A percentile compares a stretch with the other conserved stretches of the same genome.
phyloP scores from a whole-genome alignment of 1,284 basidiomycete species.

The Mycena sp. region DNA sequence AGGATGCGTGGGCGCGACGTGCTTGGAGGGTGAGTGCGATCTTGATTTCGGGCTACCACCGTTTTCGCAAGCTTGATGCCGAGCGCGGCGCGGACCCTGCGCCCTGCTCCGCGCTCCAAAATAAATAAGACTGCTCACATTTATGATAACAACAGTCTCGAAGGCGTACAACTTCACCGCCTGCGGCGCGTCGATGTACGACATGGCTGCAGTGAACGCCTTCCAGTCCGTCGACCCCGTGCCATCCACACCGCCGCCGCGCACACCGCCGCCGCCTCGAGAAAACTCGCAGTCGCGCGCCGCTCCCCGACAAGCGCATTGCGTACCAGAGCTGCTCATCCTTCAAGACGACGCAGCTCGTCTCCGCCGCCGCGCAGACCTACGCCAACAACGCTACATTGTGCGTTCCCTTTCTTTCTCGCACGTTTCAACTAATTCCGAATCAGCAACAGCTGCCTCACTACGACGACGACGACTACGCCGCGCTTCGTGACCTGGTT shows the following conservation, averaged over 20 bases:
- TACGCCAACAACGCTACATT: constrained; percentile 49
- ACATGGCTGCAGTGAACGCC: constrained; percentile 32
- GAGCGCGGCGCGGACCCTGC: background rate
- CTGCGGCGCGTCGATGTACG: constrained; percentile 25
- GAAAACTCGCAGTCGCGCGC: constrained; percentile 47
- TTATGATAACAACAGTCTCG: background rate
- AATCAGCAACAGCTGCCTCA: constrained; percentile 39
- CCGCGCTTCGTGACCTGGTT: constrained; percentile 60
- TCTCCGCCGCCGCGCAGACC: constrained; percentile 45
- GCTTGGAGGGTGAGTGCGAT: too few relatives aligned
- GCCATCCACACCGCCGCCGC: constrained; percentile 44
- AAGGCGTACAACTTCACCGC: background rate
- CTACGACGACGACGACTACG: constrained; percentile 45
- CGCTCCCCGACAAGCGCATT: constrained; percentile 44
- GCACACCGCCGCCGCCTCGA: constrained; percentile 47
- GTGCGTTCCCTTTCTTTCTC: constrained; percentile 23
- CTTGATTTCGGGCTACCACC: background rate
- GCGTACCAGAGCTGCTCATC: constrained; percentile 52
- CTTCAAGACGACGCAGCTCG: constrained; percentile 44
- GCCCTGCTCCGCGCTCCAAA: background rate
- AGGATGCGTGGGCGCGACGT: too few relatives aligned
- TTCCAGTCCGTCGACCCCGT: constrained; percentile 53
- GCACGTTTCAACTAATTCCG: background rate
- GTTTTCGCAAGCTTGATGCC: background rate
- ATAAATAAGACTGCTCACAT: background rate